These are phyloP conservation scores for Penicillium tannophilum DNA, from an alignment of 495 filamentous ascomycete species.

Conservation along the genomic window DNA sequence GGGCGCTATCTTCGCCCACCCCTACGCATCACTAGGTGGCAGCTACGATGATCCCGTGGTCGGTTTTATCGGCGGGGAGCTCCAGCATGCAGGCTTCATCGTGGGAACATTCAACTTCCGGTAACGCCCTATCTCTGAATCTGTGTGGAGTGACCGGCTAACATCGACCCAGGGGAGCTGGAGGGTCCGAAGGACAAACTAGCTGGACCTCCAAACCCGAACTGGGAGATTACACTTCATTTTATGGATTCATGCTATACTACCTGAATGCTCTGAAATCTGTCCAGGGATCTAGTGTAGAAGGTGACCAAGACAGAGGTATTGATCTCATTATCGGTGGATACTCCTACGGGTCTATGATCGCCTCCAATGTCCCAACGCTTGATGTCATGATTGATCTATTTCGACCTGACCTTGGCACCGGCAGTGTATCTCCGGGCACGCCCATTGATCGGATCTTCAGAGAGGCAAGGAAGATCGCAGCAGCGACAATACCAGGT, in stretches of 20 bases:
- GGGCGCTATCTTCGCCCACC: slow-evolving; percentile 84
- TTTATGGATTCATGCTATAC: slow-evolving; percentile 74
- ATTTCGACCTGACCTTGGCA: slow-evolving; percentile 44
- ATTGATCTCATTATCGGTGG: slow-evolving; percentile 66
- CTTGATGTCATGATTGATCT: slow-evolving; percentile 57
- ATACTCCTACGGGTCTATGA: slow-evolving; percentile 90
- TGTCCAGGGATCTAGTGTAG: slow-evolving; percentile 3
- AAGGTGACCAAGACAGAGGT: not conserved
- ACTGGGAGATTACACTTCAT: slow-evolving; percentile 74
- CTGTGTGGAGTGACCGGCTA: slow-evolving; percentile 7
- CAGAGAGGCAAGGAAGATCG: slow-evolving; percentile 63
- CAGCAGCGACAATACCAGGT: slow-evolving; percentile 52
- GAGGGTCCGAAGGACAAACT: slow-evolving; percentile 71
- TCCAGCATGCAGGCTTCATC: slow-evolving; percentile 68
- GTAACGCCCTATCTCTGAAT: slow-evolving; percentile 42
- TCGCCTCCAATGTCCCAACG: slow-evolving; percentile 71
- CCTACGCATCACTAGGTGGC: slow-evolving; percentile 86
- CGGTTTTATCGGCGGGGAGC: slow-evolving; percentile 56
- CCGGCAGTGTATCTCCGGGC: slow-evolving; percentile 31
- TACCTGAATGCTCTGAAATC: slow-evolving; percentile 57
- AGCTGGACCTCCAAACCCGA: slow-evolving; percentile 86
- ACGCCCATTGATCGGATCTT: slow-evolving; percentile 66
- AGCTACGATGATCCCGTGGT: slow-evolving; percentile 83
- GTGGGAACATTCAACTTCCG: slow-evolving; percentile 94
- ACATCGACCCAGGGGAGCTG: slow-evolving; percentile 65